A percentile compares a stretch with the other conserved stretches of the same genome.
Evolutionary conservation across 768 basidiomycete genomes (phyloP).

Genomic region (Megacollybia marginata): DNA sequence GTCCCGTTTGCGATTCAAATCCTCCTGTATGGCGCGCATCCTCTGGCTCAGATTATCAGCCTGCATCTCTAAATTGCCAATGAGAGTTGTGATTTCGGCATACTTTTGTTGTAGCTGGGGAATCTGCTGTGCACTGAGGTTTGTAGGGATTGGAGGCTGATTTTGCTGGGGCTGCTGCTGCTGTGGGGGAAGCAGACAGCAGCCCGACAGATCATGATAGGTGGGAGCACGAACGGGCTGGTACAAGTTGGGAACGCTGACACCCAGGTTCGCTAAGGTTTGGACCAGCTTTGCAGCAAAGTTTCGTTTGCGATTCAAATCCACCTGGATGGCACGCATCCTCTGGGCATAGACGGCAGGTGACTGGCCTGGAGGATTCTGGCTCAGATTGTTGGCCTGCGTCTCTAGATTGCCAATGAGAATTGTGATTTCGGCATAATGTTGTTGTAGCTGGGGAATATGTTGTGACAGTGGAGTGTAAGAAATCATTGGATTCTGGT

Average conservation of each 20-base stretch:
- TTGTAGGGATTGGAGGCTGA: too few species aligned
- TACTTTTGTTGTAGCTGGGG: background rate
- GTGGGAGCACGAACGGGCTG: too few species aligned
- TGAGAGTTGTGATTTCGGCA: background rate
- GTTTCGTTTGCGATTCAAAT: constrained; percentile 30
- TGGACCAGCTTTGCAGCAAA: constrained; percentile 25
- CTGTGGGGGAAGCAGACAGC: too few species aligned
- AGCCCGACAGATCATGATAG: too few species aligned
- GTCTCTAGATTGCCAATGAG: constrained; percentile 5
- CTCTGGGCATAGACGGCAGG: constrained; percentile 15
- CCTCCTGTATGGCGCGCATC: constrained; percentile 14
- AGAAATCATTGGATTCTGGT: background rate
- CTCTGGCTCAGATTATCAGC: constrained; percentile 9
- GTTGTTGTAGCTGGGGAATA: background rate
- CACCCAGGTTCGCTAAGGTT: background rate
- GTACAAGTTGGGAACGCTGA: too few species aligned
- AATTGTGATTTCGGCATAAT: background rate
- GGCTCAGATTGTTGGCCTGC: constrained; percentile 6
- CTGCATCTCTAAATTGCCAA: constrained; percentile 8
- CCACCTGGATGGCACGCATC: constrained; percentile 13
- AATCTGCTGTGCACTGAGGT: constrained; percentile 2
- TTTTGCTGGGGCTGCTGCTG: constrained; percentile 5
- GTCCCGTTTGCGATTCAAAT: constrained; percentile 30
- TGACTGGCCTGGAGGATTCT: constrained; percentile 9
- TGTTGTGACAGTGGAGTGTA: constrained; percentile 7